Percentiles rank a stretch among this genome's conserved stretches.
phyloP scores from a whole-genome alignment of 306 rosid species.

The Cicer bijugum region DNA sequence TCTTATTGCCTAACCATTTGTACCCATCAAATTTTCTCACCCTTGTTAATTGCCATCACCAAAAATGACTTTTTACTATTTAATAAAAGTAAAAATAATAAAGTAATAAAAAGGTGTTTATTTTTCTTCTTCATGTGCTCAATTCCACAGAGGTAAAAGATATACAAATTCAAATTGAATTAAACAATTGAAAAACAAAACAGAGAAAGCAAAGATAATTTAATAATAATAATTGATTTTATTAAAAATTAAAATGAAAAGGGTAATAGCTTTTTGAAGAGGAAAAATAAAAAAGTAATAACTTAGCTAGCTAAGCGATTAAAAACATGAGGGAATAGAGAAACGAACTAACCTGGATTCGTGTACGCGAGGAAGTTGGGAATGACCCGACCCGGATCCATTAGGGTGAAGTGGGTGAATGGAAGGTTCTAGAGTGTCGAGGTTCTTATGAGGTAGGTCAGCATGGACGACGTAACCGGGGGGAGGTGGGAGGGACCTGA shows the following conservation, averaged over 20 bases:
- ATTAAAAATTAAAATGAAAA: neutral
- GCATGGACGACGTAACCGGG: neutral
- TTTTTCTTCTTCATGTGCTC: neutral
- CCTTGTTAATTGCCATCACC: neutral
- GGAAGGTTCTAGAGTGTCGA: slow-evolving; percentile 8
- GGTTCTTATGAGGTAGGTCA: neutral
- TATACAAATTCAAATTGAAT: slow-evolving; percentile 28
- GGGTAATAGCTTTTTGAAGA: neutral
- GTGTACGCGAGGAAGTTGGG: slow-evolving; percentile 2
- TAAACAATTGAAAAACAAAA: neutral
- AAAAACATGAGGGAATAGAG: neutral
- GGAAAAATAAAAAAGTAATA: neutral
- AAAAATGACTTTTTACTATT: neutral
- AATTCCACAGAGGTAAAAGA: slow-evolving; percentile 2
- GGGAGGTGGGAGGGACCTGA: slow-evolving; percentile 48
- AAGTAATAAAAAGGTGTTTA: neutral
- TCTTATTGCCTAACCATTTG: neutral
- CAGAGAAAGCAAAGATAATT: neutral
- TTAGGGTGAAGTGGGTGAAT: slow-evolving; percentile 16
- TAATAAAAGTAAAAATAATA: neutral
- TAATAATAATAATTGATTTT: neutral
- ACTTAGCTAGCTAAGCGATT: slow-evolving; percentile 1
- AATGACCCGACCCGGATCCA: slow-evolving; percentile 50
- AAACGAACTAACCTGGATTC: slow-evolving; percentile 58
- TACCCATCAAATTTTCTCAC: slow-evolving; percentile 26